Base-by-base conservation (phyloP, 176 grass and related monocot species). In the Areca catechu region DNA sequence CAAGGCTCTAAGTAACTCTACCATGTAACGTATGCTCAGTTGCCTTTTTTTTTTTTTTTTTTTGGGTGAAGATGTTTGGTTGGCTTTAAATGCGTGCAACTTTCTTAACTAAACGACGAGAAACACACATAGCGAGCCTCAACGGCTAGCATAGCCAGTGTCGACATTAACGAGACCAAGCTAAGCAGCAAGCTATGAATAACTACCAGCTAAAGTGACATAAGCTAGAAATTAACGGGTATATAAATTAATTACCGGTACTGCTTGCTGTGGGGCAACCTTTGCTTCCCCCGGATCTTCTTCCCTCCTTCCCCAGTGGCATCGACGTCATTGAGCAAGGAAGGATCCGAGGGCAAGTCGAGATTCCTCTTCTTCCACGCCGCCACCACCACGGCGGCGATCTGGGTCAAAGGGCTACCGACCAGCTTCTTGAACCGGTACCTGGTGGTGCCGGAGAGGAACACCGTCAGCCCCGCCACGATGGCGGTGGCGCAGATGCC, bases 391-490 rank as follows among this genome's bases (percentile, higher is more conserved):
- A 85, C 77, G 6, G 22, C 57, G 4, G 82, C 77, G 58, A 85
- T 69, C 82, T 80, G 82, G 0, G 72, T 65, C 19, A 85, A 57
- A 4, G 82, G 82, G 63, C 63, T 69, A 3, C 82, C 77, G 9
- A 50, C 63, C 72, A 85, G 68, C 72, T 75, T 80, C 77, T 85
- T 85, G 77, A 85, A 80, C 0, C 77, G 72, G 77, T 80, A 85
- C 48, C 53, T 67, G 1, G 14, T 7, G 0, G 77, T 85, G 58
- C 82, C 73, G 19, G 57, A 34, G 1, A 85, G 68, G 63, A 85
- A 85, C 3, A 85, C 53, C 37, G 15, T 7, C 5, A 85, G 76
- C 0, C 77, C 82, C 1, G 4, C 1, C 1, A 68, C 18, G 73
- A 67, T 67, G 51, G 65, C 24, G 24, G 15, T 15, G 65, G 65